phyloP scores from a whole-genome alignment of 768 basidiomycete species.

The Naganishia vaughanmartiniae region DNA sequence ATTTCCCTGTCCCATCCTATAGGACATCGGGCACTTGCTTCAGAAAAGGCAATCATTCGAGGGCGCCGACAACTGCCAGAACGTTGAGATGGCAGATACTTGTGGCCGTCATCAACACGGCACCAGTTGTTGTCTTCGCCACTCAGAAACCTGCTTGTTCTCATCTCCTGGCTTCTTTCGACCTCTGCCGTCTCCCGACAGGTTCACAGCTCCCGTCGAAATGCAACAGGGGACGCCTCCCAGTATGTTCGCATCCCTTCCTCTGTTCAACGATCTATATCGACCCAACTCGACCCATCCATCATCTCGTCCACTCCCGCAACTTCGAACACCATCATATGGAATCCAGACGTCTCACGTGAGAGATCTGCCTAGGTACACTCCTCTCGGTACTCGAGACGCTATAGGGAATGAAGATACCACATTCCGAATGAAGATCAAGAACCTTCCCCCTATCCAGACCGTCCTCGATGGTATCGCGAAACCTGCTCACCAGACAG shows the following conservation, averaged over 20 bases:
- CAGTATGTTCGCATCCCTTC: not conserved
- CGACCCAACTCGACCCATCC: not conserved
- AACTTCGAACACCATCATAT: not conserved
- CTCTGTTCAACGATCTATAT: not conserved
- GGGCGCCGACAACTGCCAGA: not conserved
- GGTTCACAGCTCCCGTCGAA: not conserved
- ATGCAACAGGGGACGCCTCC: not conserved
- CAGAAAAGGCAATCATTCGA: not conserved
- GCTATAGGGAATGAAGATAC: not conserved
- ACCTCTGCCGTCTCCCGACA: not conserved
- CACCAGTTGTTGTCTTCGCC: not conserved
- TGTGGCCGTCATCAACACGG: not conserved
- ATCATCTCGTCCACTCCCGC: slow-evolving; percentile 7
- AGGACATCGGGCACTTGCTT: not conserved
- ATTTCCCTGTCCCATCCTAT: not conserved
- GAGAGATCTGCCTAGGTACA: not conserved
- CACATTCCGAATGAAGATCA: not conserved
- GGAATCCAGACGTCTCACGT: slow-evolving; percentile 14
- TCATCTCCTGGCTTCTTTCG: not conserved
- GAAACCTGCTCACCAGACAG: not conserved
- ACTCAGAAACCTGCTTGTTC: slow-evolving; percentile 7
- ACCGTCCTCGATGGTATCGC: not conserved
- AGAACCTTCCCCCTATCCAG: slow-evolving; percentile 16
- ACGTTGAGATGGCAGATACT: not conserved
- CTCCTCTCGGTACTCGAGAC: not conserved